Base-by-base conservation (phyloP, 2,329 filamentous ascomycete species). In the Microdochium nivale region DNA sequence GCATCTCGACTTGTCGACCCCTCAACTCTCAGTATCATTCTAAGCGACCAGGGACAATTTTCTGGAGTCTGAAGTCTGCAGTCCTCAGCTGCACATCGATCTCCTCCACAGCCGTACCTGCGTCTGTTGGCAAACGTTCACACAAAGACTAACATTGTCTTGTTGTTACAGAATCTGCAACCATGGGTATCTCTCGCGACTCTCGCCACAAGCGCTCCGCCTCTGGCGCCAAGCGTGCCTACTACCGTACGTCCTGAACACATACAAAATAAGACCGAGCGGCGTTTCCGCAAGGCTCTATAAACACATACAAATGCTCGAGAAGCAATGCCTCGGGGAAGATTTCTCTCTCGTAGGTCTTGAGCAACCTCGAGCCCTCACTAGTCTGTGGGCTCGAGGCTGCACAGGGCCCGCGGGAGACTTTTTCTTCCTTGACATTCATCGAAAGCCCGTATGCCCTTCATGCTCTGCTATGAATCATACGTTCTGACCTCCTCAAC, bases 171-270 rank as follows among this genome's bases (percentile, higher is more conserved):
- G 80, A 80, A 79, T 80, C 79, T 78, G 85, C 84, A 87, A 88
- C 86, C 80, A 92, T 92, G 88, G 88, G 94, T 99, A 97, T 99
- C 82, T 96, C 92, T 79, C 89, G 94, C 82, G 92, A 97, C 81
- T 96, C 90, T 76, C 90, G 94, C 82, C 94, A 99, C 87, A 99
- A 99, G 88, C 91, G 94, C 81, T 91, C 90, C 78, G 91, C 92
- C 77, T 88, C 95, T 76, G 95, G 94, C 84, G 94, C 95, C 72
- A 99, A 99, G 88, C 86, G 88, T 75, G 82, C 88, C 79, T 87
- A 86, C 80, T 94, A 92, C 84, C 84, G 88, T 86, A 79, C 79
- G 83, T 86, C 71, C 63, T 60, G 55, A 59, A 43, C 53, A 60
- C 37, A 25, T 49, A 35, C 49, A 40, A 16, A n/a, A n/a, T n/a